Evolutionary conservation across 1,284 basidiomycete species (phyloP), one percentile per base, ranked within the genome.

Genomic region (Somion occarium): DNA sequence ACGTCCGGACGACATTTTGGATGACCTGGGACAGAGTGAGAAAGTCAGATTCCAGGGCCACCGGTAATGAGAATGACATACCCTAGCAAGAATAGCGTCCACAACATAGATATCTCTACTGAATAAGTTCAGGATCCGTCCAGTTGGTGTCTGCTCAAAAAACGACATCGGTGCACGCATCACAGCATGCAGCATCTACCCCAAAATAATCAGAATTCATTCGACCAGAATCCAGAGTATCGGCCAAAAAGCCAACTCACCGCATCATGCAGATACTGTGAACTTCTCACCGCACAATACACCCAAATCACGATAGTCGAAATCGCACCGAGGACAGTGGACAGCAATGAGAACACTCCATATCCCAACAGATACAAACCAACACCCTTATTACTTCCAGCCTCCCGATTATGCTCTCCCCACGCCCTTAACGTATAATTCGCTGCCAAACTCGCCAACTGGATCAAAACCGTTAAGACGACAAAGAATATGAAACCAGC

Each of bases 71-170:
- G n/a, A 44, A 15, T 37, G 13, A 61, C 71, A 42, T 52, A 81
- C 85, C 44, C 86, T 78, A 20, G 83, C 82, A 22, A 95, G 78
- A 5, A 91, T 72, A 61, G 90, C 83, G 64, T 98, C 95, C 24
- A 97, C 83, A 38, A 96, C 93, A 62, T 95, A 95, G 42, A 90
- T 84, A 64, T 99, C 96, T 3, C 93, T 83, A 13, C 91, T 92
- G 70, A 98, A 98, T 30, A 97, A 69, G 64, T 95, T 95, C 50
- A 94, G 64, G 42, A 91, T 84, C 7, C 85, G 75, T 61, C 91
- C 89, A 20, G 80, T 85, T 1, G 91, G 90, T 0, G 90, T 93
- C 50, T 80, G 69, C 68, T 94, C 93, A 62, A 96, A 97, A 73
- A 93, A 97, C 56, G 80, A 83, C 61, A 96, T 71, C 0, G 93